These are phyloP conservation scores for Crotalaria pallida DNA, from an alignment of 306 rosid genomes.

Conservation along the genomic window DNA sequence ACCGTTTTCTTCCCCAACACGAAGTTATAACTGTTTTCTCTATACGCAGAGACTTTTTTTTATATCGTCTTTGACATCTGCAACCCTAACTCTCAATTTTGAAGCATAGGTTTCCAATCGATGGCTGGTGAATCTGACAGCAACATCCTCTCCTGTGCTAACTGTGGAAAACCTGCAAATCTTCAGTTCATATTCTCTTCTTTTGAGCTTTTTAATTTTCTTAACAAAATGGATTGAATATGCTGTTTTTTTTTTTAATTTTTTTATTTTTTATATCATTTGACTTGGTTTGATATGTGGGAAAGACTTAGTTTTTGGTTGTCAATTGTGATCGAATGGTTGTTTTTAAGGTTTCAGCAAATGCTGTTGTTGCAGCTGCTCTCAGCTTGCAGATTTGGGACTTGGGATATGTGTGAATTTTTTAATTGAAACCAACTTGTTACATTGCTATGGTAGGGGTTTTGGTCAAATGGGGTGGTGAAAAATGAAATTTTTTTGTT, in stretches of 20 bases:
- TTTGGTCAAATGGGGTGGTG: not conserved
- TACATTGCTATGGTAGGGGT: not conserved
- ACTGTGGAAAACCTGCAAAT: constrained; percentile 72
- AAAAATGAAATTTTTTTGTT: not conserved
- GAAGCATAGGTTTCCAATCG: not conserved
- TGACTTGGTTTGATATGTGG: not conserved
- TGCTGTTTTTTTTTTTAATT: not conserved
- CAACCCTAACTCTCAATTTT: constrained; percentile 21
- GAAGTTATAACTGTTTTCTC: not conserved
- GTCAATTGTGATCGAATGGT: constrained; percentile 3
- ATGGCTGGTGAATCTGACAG: constrained; percentile 62
- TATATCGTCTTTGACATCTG: not conserved
- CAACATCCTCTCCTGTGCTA: constrained; percentile 48
- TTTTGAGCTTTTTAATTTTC: not conserved
- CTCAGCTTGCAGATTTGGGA: not conserved
- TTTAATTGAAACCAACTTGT: not conserved
- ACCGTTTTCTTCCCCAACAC: not conserved
- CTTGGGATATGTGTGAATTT: not conserved
- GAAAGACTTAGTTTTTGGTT: not conserved
- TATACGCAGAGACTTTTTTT: not conserved
- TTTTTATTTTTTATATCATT: not conserved
- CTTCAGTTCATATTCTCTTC: constrained; percentile 59
- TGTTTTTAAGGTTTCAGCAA: not conserved
- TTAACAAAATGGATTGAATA: not conserved
- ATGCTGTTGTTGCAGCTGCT: not conserved